These are phyloP conservation scores for Neopestalotiopsis clavispora DNA, from an alignment of 2,329 filamentous ascomycete species.

Conservation along the genomic window DNA sequence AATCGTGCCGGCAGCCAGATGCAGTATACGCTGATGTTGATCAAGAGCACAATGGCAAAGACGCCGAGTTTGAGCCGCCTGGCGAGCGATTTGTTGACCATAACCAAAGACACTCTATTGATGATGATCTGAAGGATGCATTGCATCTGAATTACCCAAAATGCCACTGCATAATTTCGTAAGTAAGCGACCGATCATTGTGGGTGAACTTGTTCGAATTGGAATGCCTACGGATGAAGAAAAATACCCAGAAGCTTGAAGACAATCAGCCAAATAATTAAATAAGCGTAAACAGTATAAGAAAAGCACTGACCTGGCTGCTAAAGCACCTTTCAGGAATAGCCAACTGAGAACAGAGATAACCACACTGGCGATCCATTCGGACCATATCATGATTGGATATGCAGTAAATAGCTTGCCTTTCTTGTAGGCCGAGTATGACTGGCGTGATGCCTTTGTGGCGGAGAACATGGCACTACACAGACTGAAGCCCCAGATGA, in stretches of 20 bases:
- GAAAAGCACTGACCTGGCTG: constrained; percentile 13
- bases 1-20: constrained; percentile 60
- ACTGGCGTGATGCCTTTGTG: constrained; percentile 36
- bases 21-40: constrained; percentile 57
- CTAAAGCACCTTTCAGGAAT: constrained; percentile 19
- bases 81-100: constrained; percentile 43
- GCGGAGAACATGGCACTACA: constrained; percentile 35
- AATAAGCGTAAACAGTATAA: too few species aligned
- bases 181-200: neutral
- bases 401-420: constrained; percentile 34
- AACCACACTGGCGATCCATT: constrained; percentile 32
- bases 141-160: constrained; percentile 45
- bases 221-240: constrained; percentile 17
- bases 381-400: constrained; percentile 40
- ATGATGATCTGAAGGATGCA: constrained; percentile 59
- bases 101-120: constrained; percentile 54
- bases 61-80: constrained; percentile 48
- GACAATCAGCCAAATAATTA: neutral
- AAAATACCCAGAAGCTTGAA: constrained; percentile 18
- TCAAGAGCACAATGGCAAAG: constrained; percentile 47
- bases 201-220: too few species aligned
- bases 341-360: constrained; percentile 37
- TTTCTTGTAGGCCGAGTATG: constrained; percentile 26
- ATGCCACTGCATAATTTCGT: neutral
- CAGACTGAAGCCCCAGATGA: constrained; percentile 37